Evolutionary conservation across 495 filamentous ascomycete genomes (phyloP).

Genomic region (Aspergillus ostianus): DNA sequence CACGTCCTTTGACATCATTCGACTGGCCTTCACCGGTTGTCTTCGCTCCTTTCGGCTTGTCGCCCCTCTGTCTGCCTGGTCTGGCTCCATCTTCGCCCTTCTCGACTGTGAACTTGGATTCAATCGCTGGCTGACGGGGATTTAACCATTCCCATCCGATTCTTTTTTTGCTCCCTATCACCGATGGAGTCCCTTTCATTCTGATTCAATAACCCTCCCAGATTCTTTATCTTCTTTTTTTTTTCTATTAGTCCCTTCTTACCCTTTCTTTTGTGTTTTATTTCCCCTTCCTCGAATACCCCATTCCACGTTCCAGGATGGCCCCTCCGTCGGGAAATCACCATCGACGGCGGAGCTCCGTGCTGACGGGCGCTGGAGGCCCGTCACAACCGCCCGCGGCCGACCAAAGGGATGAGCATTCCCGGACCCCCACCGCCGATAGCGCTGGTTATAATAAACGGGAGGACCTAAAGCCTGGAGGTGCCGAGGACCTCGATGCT

Average conservation of each 20-base stretch:
- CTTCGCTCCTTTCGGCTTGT: slow-evolving; percentile 13
- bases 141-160: slow-evolving; percentile 1
- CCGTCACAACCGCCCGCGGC: slow-evolving; percentile 42
- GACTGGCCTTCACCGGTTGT: slow-evolving; percentile 11
- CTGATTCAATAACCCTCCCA: slow-evolving; percentile 8
- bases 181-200: slow-evolving; percentile 23
- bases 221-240: slow-evolving; percentile 1
- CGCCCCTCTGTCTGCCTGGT: background rate
- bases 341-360: slow-evolving; percentile 60
- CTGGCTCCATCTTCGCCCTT: background rate
- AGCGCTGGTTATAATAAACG: slow-evolving; percentile 27
- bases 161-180: slow-evolving; percentile 3
- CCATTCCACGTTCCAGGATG: slow-evolving; percentile 24
- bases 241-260: background rate
- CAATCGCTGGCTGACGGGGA: slow-evolving; percentile 2
- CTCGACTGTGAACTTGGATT: background rate
- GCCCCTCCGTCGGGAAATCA: slow-evolving; percentile 41
- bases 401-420: slow-evolving; percentile 45
- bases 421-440: slow-evolving; percentile 28
- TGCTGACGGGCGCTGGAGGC: slow-evolving; percentile 44
- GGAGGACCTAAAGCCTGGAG: slow-evolving; percentile 34
- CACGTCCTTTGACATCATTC: slow-evolving; percentile 2
- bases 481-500: slow-evolving; percentile 38
- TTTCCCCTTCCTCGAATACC: background rate
- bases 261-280: slow-evolving; percentile 1